Percentiles rank a stretch among this genome's conserved stretches.
Evolutionary conservation across 2,329 filamentous ascomycete genomes (phyloP).

Genomic region (Catunica adiposa): DNA sequence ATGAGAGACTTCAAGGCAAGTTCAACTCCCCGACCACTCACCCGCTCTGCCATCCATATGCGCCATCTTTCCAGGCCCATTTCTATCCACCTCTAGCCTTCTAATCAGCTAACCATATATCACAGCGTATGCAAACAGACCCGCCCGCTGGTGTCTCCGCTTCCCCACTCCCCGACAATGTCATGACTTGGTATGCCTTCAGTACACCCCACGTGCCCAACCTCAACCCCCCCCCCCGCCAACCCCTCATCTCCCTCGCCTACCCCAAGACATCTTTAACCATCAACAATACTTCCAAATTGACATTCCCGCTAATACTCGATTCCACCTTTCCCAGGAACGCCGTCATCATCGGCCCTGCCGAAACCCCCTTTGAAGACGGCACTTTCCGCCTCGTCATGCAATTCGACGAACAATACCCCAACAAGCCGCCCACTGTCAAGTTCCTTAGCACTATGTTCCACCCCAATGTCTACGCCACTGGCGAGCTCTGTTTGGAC

Average conservation of each 20-base stretch:
- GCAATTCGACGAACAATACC: constrained; percentile 98
- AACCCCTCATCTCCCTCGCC: neutral
- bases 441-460: constrained; percentile 99
- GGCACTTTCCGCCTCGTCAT: constrained; percentile 95
- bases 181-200: constrained; percentile 72
- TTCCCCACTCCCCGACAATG: constrained; percentile 87
- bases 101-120: neutral
- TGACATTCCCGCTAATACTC: no score
- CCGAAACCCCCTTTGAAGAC: constrained; percentile 95
- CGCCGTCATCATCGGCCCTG: constrained; percentile 91
- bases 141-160: constrained; percentile 93
- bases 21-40: constrained; percentile 4
- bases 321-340: constrained; percentile 54
- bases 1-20: constrained; percentile 99
- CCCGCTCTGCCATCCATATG: neutral
- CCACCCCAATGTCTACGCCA: constrained; percentile 95
- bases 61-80: neutral
- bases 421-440: constrained; percentile 92
- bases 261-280: neutral
- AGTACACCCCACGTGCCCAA: neutral
- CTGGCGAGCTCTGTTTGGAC: constrained; percentile 87
- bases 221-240: neutral
- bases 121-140: constrained; percentile 97
- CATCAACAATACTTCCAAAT: neutral
- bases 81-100: no score